Conservation (phyloP, 306 rosid genomes). For the Abrus precatorius region DNA sequence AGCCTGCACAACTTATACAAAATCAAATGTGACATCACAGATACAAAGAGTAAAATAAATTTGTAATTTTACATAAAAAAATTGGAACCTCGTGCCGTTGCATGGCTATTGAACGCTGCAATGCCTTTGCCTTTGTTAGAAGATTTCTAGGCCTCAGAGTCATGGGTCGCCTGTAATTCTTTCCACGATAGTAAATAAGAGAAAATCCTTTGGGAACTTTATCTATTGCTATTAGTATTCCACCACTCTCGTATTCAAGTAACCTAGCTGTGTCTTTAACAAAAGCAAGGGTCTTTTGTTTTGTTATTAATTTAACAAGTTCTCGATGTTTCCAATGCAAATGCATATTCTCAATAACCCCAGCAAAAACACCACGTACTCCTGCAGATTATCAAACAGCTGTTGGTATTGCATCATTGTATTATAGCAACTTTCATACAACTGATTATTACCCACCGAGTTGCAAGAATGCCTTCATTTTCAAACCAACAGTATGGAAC, state of each 20-base stretch:
- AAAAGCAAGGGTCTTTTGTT: conserved; percentile 83
- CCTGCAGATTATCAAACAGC: conserved; percentile 63
- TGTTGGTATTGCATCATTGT: conserved; percentile 43
- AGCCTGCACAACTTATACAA: conserved; percentile 68
- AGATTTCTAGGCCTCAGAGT: conserved; percentile 86
- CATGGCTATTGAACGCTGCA: conserved; percentile 87
- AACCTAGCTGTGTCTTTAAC: conserved; percentile 93
- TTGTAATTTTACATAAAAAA: conserved; percentile 12
- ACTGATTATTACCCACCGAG: conserved; percentile 70
- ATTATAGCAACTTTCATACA: conserved; percentile 38
- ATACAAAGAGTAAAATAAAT: conserved; percentile 24
- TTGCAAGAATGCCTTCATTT: conserved; percentile 90
- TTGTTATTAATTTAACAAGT: conserved; percentile 88
- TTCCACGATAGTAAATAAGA: conserved; percentile 94
- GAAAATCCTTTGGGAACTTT: conserved; percentile 90
- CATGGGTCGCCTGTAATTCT: conserved; percentile 85
- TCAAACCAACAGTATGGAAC: conserved; percentile 89
- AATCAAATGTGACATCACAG: conserved; percentile 43
- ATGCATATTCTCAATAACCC: conserved; percentile 97
- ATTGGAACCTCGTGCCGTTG: conserved; percentile 87
- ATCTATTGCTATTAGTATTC: conserved; percentile 90
- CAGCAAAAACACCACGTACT: conserved; percentile 86
- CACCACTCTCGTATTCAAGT: conserved; percentile 89
- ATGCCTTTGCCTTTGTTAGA: conserved; percentile 88
- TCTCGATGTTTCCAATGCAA: conserved; percentile 97